Evolutionary conservation across 805 yeast genomes (phyloP), one percentile per base, ranked within the genome.

Genomic region (Lipomyces chichibuensis): DNA sequence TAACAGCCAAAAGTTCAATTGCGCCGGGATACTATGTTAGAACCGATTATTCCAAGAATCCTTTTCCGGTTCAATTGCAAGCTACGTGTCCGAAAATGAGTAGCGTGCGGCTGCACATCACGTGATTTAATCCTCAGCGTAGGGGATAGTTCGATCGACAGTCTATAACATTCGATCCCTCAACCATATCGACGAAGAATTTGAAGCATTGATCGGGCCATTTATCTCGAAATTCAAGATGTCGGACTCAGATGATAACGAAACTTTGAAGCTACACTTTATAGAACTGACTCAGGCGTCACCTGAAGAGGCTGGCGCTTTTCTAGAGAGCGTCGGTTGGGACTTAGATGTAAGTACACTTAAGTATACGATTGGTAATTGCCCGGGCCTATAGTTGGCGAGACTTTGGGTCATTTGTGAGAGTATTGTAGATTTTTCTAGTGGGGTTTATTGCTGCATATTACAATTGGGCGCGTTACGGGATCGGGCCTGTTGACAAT

Each of bases 261-360:
- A 63, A n/a, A 37, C 23, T 43, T 27, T 29, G 54, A 29, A 59
- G 13, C 58, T 25, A 20, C 58, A 77, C 61, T 81, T 82, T 69
- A 72, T 76, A 25, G 77, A 77, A 49, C 74, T 80, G 62, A 79
- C 84, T 3, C 78, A 76, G 58, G 73, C 81, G 14, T 73, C 80
- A 4, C 77, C 75, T 20, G 75, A 77, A 29, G 79, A 77, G 49
- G 85, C 85, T n/a, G 74, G 72, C 39, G 77, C 75, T 65, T 79
- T 76, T 62, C 74, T 83, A 32, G 77, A 75, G 49, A 73, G 75
- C 29, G 71, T 77, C 64, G 71, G 77, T 55, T 76, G 79, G 75
- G 74, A 78, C 66, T 63, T 78, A 8, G 70, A 72, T 35, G 74
- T 67, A 64, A 67, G 77, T 62, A 20, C 25, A 9, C 5, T 60